These are phyloP conservation scores for Ogataea methylovora DNA, from an alignment of 805 yeast genomes.

Conservation along the genomic window DNA sequence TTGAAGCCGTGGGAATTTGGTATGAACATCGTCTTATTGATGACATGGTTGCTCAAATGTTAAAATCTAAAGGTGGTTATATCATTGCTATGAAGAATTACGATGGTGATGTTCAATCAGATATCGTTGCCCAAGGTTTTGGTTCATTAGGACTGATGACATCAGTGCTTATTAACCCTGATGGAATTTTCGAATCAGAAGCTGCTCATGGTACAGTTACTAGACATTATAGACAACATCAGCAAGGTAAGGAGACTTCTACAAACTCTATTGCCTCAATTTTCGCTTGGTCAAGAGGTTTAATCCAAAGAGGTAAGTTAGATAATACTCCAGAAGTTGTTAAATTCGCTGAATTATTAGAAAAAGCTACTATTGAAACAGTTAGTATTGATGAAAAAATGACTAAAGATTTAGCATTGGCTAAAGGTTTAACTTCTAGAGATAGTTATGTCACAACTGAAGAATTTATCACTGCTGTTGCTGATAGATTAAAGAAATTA, in stretches of 20 bases:
- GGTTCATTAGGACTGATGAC: conserved; percentile 97
- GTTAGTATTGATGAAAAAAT: conserved; percentile 78
- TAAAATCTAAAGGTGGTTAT: conserved; percentile 91
- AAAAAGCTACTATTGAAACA: conserved; percentile 79
- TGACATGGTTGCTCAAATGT: conserved; percentile 99
- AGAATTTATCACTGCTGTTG: conserved; percentile 82
- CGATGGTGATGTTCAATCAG: conserved; percentile 97
- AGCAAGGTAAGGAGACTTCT: conserved; percentile 94
- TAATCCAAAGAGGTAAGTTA: conserved; percentile 84
- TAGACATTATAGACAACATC: conserved; percentile 93
- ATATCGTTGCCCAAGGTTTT: conserved; percentile 96
- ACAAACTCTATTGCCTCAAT: conserved; percentile 97
- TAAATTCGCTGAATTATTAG: conserved; percentile 70
- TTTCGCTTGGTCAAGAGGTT: conserved; percentile 94
- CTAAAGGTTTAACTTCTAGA: conserved; percentile 81
- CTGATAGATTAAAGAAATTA: conserved; percentile 50
- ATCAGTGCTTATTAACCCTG: conserved; percentile 93
- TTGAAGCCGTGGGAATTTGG: conserved; percentile 83
- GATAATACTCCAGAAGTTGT: conserved; percentile 83
- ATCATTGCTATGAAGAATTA: conserved; percentile 96
- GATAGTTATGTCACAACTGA: conserved; percentile 81
- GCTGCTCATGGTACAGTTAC: conserved; percentile 99
- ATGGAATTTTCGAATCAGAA: conserved; percentile 92
- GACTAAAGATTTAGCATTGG: conserved; percentile 95
- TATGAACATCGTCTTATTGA: conserved; percentile 95